Base-by-base conservation (phyloP, 768 basidiomycete species). In the Lyophyllum decastes region DNA sequence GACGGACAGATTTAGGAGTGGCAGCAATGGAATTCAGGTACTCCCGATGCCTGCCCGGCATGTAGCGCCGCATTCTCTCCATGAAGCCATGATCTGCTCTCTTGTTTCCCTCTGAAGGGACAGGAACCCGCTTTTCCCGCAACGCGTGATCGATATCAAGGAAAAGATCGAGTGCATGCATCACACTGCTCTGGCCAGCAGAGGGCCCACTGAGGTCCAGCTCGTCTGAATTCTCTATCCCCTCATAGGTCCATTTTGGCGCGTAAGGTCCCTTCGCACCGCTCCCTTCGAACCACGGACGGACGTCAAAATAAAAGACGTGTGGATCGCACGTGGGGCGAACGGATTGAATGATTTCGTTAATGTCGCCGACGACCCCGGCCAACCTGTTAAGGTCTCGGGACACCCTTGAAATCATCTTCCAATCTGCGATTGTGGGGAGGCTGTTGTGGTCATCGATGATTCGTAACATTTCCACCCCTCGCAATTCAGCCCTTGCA, bases 261-360 rank as follows among this genome's bases (percentile, higher is more conserved):
- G 73, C 73, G 8, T 72, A 70, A 8, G 82, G 73, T 0, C 82
- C 83, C 60, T 79, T 82, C 45, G 81, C 81, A 57, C 85, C 84
- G 61, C 90, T 92, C 14, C 95, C 95, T 52, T 88, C 87, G 74
- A 84, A 96, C 96, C 96, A 99, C 1, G 94, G 95, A 51, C 96
- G 85, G 63, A 94, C 85, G 56, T 88, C 79, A 82, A 89, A 91
- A 73, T 94, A 95, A 74, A 99, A 98, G 54, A 85, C 80, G 57
- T 88, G 85, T 5, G 96, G 95, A 67, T 93, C 89, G 68, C 94
- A 89, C 24, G 76, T 74, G 7, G 84, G 79, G 48, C 88, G 85
- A 58, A 94, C 83, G 21, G 81, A 80, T 63, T 84, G 77, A 59
- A 95, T 86, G 61, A 89, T 79, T 24, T 82, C 81, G 49, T 82